Conservation (phyloP, 1,284 basidiomycete species). For the Sphagnurus paluster region DNA sequence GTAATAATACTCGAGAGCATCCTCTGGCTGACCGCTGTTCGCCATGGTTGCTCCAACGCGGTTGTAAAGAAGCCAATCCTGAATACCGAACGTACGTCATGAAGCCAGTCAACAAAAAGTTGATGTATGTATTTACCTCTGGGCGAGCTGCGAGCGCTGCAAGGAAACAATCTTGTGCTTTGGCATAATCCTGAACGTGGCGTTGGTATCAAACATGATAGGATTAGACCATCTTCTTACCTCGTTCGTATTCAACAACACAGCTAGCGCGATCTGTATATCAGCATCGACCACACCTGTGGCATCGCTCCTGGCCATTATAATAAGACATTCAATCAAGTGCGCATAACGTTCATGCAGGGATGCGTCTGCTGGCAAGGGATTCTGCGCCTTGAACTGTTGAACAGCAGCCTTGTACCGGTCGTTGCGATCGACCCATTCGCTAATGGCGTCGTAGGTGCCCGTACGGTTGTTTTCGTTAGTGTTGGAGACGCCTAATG, state of each 20-base stretch:
- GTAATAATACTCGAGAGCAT: constrained; percentile 90
- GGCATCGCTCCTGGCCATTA: constrained; percentile 59
- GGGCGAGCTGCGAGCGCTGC: constrained; percentile 88
- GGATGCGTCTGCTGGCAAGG: constrained; percentile 30
- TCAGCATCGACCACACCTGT: constrained; percentile 82
- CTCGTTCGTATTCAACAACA: constrained; percentile 91
- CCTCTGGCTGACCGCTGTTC: constrained; percentile 82
- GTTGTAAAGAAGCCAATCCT: constrained; percentile 97
- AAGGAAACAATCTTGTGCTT: constrained; percentile 93
- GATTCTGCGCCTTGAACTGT: constrained; percentile 36
- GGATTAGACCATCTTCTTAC: constrained; percentile 36
- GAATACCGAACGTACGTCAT: neutral
- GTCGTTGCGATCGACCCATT: constrained; percentile 74
- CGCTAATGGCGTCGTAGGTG: constrained; percentile 78
- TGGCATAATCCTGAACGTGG: constrained; percentile 73
- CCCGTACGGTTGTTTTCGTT: constrained; percentile 83
- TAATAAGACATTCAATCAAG: constrained; percentile 64
- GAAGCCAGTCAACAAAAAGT: neutral
- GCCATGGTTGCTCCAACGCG: constrained; percentile 95
- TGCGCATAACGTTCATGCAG: constrained; percentile 46
- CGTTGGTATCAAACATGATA: constrained; percentile 5
- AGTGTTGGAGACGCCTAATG: constrained; percentile 88
- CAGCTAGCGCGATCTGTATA: constrained; percentile 92
- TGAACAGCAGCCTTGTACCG: constrained; percentile 54
- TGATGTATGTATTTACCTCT: constrained; percentile 64